Percentiles rank a stretch among this genome's conserved stretches.
Evolutionary conservation across 192 early-diverging fungal species (phyloP).

Genomic region (Lobosporangium transversale): DNA sequence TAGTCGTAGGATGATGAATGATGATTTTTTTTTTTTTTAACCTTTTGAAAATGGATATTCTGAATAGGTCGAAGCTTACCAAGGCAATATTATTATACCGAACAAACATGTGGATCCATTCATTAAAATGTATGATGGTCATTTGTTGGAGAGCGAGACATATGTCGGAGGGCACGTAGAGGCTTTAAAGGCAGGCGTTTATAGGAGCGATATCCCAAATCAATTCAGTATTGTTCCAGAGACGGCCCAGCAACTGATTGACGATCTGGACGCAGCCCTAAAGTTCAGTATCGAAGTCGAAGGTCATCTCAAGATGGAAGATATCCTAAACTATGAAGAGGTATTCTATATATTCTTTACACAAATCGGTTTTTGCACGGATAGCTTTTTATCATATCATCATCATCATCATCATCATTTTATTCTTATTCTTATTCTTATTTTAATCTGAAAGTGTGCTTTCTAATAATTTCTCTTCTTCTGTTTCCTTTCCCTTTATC

Average conservation of each 20-base stretch:
- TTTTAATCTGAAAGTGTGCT: neutral
- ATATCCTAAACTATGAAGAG: slow-evolving; percentile 92
- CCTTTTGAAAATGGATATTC: too few species aligned
- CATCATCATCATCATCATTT: too few species aligned
- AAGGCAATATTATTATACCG: slow-evolving; percentile 92
- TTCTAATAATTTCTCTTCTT: too few species aligned
- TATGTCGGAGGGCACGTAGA: slow-evolving; percentile 99
- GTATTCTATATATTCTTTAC: slow-evolving; percentile 49
- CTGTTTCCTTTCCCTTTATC: too few species aligned
- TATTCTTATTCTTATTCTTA: neutral
- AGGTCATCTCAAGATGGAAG: slow-evolving; percentile 74
- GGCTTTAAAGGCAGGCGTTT: slow-evolving; percentile 98
- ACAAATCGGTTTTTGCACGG: neutral
- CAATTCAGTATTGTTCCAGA: slow-evolving; percentile 83
- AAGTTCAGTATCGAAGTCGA: slow-evolving; percentile 90
- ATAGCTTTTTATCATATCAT: neutral
- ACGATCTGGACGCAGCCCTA: slow-evolving; percentile 91
- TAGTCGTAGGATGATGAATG: too few species aligned
- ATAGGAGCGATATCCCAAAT: slow-evolving; percentile 90
- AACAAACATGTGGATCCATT: slow-evolving; percentile 92
- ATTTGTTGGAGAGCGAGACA: slow-evolving; percentile 92
- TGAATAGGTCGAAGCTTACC: slow-evolving; percentile 83
- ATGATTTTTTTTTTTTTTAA: neutral
- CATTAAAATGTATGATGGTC: slow-evolving; percentile 87
- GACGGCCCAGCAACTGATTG: slow-evolving; percentile 85